Percentiles rank a stretch among this genome's conserved stretches.
Conservation (phyloP, 805 yeast species). For the Candida saitoana region DNA sequence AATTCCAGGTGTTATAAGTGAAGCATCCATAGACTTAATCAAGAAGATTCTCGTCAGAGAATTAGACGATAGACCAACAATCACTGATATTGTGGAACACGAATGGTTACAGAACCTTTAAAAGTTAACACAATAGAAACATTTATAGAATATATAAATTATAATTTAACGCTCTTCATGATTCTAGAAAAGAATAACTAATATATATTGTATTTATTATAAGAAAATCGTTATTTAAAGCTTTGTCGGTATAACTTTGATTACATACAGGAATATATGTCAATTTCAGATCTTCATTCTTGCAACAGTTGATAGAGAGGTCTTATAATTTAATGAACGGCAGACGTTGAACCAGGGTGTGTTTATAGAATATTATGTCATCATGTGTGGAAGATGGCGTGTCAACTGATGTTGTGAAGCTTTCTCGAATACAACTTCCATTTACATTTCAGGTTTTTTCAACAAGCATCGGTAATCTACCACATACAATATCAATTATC, state of each 20-base stretch:
- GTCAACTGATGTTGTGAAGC: neutral
- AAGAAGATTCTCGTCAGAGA: slow-evolving; percentile 65
- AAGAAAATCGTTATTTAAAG: too few relatives aligned
- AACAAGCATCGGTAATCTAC: neutral
- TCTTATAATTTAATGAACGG: neutral
- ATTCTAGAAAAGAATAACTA: neutral
- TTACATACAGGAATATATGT: too few relatives aligned
- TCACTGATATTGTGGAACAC: slow-evolving; percentile 65
- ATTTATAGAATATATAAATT: neutral
- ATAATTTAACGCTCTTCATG: neutral
- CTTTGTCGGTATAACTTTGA: too few relatives aligned
- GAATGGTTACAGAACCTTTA: slow-evolving; percentile 48
- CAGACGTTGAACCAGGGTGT: neutral
- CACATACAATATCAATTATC: neutral
- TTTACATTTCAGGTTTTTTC: slow-evolving; percentile 13
- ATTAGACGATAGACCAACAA: slow-evolving; percentile 63
- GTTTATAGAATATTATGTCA: neutral
- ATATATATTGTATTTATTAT: too few relatives aligned
- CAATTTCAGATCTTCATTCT: too few relatives aligned
- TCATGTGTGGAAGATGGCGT: slow-evolving; percentile 1
- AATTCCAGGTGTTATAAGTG: slow-evolving; percentile 64
- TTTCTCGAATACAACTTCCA: slow-evolving; percentile 11
- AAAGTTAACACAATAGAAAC: neutral
- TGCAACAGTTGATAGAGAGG: too few relatives aligned
- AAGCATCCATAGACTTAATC: slow-evolving; percentile 58